phyloP scores from a whole-genome alignment of 2,329 filamentous ascomycete species.

The Neocatenulostroma microsporum region DNA sequence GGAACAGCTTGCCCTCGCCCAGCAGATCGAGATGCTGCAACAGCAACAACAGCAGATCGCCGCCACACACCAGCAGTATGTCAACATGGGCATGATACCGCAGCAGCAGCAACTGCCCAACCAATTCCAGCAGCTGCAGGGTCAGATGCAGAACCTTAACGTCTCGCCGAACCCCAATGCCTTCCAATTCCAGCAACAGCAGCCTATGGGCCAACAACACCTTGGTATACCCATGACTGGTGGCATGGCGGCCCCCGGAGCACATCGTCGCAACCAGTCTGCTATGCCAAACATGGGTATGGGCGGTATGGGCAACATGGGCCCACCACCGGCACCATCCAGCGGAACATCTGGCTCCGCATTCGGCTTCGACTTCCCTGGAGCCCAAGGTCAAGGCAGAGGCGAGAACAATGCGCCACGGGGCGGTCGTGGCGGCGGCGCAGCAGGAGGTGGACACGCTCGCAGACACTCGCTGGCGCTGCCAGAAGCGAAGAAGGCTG shows the following conservation, averaged over 20 bases:
- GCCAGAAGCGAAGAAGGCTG: conserved; percentile 94
- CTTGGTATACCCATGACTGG: conserved; percentile 62
- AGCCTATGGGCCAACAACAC: conserved; percentile 52
- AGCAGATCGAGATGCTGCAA: conserved; percentile 95
- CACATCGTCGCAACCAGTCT: conserved; percentile 97
- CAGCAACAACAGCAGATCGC: conserved; percentile 98
- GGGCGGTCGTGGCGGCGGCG: conserved; percentile 60
- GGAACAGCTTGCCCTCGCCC: conserved; percentile 95
- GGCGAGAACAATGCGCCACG: conserved; percentile 61
- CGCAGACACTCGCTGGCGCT: conserved; percentile 90
- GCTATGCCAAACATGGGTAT: conserved; percentile 87
- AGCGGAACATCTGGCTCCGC: conserved; percentile 69
- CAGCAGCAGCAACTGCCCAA: conserved; percentile 72
- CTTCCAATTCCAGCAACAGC: conserved; percentile 82
- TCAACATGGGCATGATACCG: conserved; percentile 92
- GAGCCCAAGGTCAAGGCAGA: conserved; percentile 30
- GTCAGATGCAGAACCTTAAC: conserved; percentile 67
- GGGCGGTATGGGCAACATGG: conserved; percentile 58
- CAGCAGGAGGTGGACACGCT: conserved; percentile 69
- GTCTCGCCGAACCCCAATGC: conserved; percentile 57
- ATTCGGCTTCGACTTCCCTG: conserved; percentile 62
- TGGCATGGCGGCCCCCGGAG: conserved; percentile 65
- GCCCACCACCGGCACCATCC: conserved; percentile 70
- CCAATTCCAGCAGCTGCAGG: conserved; percentile 71
- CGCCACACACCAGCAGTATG: conserved; percentile 92